phyloP scores from a whole-genome alignment of 306 rosid genomes.

The Crotalaria pallida region DNA sequence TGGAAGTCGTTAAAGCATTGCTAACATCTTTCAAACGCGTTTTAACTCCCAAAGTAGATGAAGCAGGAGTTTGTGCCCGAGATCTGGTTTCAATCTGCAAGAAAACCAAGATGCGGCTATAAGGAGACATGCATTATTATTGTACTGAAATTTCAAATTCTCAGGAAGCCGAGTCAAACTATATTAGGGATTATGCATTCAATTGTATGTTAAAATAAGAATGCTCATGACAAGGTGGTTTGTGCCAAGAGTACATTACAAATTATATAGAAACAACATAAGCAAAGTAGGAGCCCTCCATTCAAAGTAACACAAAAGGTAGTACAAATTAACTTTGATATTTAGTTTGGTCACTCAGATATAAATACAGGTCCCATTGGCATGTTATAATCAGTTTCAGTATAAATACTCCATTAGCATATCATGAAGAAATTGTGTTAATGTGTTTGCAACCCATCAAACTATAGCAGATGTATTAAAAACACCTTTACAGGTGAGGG shows the following conservation, averaged over 20 bases:
- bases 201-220: background rate
- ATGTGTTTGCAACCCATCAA: background rate
- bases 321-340: background rate
- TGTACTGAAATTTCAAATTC: background rate
- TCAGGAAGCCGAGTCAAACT: background rate
- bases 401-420: background rate
- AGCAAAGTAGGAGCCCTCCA: background rate
- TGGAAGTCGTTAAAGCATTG: constrained; percentile 84
- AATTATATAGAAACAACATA: background rate
- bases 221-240: background rate
- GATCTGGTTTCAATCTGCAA: constrained; percentile 82
- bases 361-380: background rate
- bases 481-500: background rate
- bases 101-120: constrained; percentile 14
- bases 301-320: constrained; percentile 6
- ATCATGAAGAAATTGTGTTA: background rate
- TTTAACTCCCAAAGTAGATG: constrained; percentile 55
- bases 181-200: background rate
- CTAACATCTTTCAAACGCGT: constrained; percentile 80
- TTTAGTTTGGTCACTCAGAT: background rate
- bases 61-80: constrained; percentile 64
- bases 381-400: constrained; percentile 1
- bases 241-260: background rate
- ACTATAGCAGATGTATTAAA: background rate
- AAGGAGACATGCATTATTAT: background rate